phyloP scores from a whole-genome alignment of 176 grass and related monocot genomes.

The Cenchrus purpureus region DNA sequence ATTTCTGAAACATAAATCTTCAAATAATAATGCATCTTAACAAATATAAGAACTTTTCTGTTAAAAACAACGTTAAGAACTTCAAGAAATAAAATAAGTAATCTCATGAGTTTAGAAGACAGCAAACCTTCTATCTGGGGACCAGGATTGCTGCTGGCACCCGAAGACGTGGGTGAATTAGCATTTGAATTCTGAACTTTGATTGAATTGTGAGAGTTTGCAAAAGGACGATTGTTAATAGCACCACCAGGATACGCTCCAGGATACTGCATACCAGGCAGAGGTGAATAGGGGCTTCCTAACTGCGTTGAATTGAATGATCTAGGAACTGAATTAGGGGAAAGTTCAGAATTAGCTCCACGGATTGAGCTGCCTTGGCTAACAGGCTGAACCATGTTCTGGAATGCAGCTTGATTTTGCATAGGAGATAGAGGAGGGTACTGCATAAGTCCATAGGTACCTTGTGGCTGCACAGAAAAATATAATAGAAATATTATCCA shows the following conservation, averaged over 20 bases:
- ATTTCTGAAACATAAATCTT: background rate
- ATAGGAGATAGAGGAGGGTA: slow-evolving; percentile 92
- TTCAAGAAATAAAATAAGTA: background rate
- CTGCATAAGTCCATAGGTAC: slow-evolving; percentile 88
- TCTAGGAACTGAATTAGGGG: slow-evolving; percentile 58
- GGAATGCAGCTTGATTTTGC: slow-evolving; percentile 76
- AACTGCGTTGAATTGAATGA: slow-evolving; percentile 60
- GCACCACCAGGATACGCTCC: slow-evolving; percentile 57
- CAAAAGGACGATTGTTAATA: slow-evolving; percentile 51
- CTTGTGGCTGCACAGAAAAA: slow-evolving; percentile 72
- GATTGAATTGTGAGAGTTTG: slow-evolving; percentile 57
- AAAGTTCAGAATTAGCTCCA: slow-evolving; percentile 61
- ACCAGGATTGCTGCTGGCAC: slow-evolving; percentile 52
- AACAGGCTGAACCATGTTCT: slow-evolving; percentile 59
- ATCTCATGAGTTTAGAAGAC: slow-evolving; percentile 8
- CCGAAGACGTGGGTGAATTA: slow-evolving; percentile 56
- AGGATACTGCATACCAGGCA: slow-evolving; percentile 71
- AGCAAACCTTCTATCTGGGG: slow-evolving; percentile 75
- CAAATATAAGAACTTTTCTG: background rate
- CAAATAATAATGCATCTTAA: background rate
- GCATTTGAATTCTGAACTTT: slow-evolving; percentile 60
- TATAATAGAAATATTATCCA: slow-evolving; percentile 14
- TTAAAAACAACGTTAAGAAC: background rate
- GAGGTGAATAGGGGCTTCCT: slow-evolving; percentile 64
- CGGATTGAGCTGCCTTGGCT: slow-evolving; percentile 68